Evolutionary conservation across 129 eudicot species (phyloP), one percentile per base, ranked within the genome.

Genomic region (Ambrosia trifida): DNA sequence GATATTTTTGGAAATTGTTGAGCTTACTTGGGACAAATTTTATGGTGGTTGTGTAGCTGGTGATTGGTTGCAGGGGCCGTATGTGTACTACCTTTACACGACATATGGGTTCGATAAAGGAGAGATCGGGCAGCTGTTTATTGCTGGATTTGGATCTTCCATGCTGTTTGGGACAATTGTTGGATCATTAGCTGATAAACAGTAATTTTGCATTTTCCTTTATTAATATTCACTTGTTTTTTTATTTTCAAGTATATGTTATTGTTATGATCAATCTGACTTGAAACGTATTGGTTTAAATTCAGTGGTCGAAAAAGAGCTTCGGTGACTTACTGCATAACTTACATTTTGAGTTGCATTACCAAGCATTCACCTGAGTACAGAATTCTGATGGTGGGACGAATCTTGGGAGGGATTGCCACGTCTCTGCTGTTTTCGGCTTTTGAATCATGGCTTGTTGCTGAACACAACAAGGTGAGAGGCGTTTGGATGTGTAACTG

Each of bases 91-190:
- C 63, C 95, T 87, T 53, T 87, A 87, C 78, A 82, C 79, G 3
- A 87, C 90, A 9, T 87, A 87, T 58, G 95, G 95, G 44, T 87
- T 85, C 13, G 72, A 88, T 50, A 87, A 87, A 75, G 95, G 95
- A 68, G 88, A 87, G 40, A 95, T 95, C 19, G 99, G 99, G 30
- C 99, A 90, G 83, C 95, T 95, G 66, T 95, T 95, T 67, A 95
- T 95, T 76, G 99, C 99, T 59, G 99, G 99, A 4, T 95, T 95
- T 80, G 99, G 99, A 70, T 95, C 99, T 68, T 95, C 99, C 78
- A 95, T 95, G 99, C 73, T 95, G 71, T 95, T 95, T 76, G 99
- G 99, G 66, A 95, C 99, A 40, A 90, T 95, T 73, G 99, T 95
- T 51, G 99, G 99, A 74, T 95, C 99, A 45, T 82, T 95, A 31